These are phyloP conservation scores for Aspergillus ustus DNA, from an alignment of 2,329 filamentous ascomycete genomes.

Conservation along the genomic window DNA sequence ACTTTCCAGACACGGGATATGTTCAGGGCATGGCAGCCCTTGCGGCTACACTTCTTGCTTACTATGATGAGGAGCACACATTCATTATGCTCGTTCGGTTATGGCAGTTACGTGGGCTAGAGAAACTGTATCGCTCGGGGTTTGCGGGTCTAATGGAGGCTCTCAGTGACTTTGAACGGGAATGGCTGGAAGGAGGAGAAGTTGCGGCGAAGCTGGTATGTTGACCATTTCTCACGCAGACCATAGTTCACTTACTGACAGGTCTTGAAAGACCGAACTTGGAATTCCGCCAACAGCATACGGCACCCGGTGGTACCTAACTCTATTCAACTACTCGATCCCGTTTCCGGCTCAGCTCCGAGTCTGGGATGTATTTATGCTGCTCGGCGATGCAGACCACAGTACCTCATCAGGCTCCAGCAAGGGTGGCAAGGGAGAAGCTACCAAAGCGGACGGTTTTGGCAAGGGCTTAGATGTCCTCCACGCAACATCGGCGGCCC, in stretches of 20 bases:
- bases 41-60: slow-evolving; percentile 89
- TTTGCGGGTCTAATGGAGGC: slow-evolving; percentile 88
- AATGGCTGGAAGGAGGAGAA: slow-evolving; percentile 79
- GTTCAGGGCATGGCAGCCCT: slow-evolving; percentile 97
- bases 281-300: slow-evolving; percentile 88
- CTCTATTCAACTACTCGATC: slow-evolving; percentile 94
- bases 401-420: slow-evolving; percentile 28
- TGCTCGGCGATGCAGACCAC: slow-evolving; percentile 77
- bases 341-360: slow-evolving; percentile 92
- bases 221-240: slow-evolving; percentile 24
- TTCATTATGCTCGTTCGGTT: slow-evolving; percentile 97
- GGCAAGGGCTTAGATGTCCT: slow-evolving; percentile 79
- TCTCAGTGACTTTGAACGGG: slow-evolving; percentile 79
- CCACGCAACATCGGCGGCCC: slow-evolving; percentile 84
- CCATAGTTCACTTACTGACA: background rate
- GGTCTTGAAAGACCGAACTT: slow-evolving; percentile 60
- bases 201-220: slow-evolving; percentile 80
- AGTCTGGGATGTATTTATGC: slow-evolving; percentile 97
- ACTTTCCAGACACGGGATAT: slow-evolving; percentile 89
- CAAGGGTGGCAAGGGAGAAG: slow-evolving; percentile 26
- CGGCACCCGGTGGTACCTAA: slow-evolving; percentile 95
- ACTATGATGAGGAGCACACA: slow-evolving; percentile 91
- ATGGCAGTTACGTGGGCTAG: slow-evolving; percentile 86
- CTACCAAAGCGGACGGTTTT: slow-evolving; percentile 44
- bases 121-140: slow-evolving; percentile 79